Evolutionary conservation across 495 filamentous ascomycete species (phyloP).

Genomic region (Friedmanniomyces endolithicus): DNA sequence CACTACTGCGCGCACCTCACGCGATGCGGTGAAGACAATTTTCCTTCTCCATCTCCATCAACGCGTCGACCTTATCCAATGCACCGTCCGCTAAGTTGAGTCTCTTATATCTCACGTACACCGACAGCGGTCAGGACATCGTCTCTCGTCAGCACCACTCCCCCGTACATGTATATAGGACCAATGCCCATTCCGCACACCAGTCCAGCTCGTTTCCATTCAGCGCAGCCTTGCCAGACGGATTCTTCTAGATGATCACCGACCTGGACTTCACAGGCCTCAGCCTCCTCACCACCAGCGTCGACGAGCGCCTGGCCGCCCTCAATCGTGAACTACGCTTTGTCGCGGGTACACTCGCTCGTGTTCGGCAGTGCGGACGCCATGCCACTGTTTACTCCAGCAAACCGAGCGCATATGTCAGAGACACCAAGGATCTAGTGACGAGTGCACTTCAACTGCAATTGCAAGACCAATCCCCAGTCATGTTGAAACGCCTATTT

Average conservation of each 20-base stretch:
- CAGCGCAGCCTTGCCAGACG: neutral
- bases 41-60: too few relatives aligned
- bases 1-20: too few relatives aligned
- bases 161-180: too few relatives aligned
- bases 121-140: neutral
- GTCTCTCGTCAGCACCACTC: neutral
- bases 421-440: neutral
- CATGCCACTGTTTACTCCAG: conserved; percentile 1
- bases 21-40: too few relatives aligned
- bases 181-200: neutral
- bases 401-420: neutral
- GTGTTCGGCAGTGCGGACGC: conserved; percentile 1
- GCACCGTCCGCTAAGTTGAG: neutral
- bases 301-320: conserved; percentile 4
- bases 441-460: neutral
- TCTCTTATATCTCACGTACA: too few relatives aligned
- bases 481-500: neutral
- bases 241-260: neutral
- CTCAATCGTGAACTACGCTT: conserved; percentile 9
- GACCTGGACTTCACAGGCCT: neutral
- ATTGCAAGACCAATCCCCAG: neutral
- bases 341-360: conserved; percentile 2
- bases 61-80: too few relatives aligned
- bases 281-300: neutral
- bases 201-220: neutral